phyloP scores from a whole-genome alignment of 495 filamentous ascomycete genomes.

The Glonium stellatum region DNA sequence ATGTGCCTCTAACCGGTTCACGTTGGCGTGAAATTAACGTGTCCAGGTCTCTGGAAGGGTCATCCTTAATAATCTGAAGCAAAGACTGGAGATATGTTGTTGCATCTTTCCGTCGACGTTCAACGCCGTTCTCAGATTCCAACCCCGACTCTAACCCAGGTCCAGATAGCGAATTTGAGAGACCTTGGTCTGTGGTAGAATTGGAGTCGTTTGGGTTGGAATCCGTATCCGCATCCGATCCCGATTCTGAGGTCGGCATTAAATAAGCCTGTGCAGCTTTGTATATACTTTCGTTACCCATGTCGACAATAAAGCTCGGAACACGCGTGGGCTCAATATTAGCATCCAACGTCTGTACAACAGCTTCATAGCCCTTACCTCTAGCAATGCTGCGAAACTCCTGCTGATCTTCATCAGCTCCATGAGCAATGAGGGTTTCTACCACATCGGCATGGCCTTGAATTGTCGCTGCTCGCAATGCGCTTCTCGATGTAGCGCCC shows the following conservation, averaged over 20 bases:
- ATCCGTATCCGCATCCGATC: too few species aligned
- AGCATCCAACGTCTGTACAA: background rate
- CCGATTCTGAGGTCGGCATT: too few species aligned
- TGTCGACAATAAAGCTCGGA: background rate
- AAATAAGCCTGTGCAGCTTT: too few species aligned
- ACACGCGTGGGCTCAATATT: background rate
- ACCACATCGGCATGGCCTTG: background rate
- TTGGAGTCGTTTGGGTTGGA: too few species aligned
- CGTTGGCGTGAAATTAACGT: background rate
- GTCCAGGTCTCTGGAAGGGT: background rate
- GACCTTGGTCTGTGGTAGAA: too few species aligned
- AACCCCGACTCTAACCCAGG: too few species aligned
- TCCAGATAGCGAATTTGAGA: too few species aligned
- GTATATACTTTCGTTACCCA: background rate
- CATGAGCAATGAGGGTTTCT: background rate
- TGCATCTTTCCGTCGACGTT: background rate
- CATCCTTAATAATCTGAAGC: background rate
- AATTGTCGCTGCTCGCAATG: background rate
- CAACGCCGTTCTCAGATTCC: background rate
- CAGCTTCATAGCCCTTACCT: background rate
- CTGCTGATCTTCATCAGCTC: background rate
- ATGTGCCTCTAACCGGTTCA: background rate
- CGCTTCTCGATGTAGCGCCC: background rate
- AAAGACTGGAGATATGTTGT: background rate
- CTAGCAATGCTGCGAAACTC: background rate